Percentiles rank a stretch among this genome's conserved stretches.
Evolutionary conservation across 257 asterid species (phyloP).

Genomic region (Petunia secreta): DNA sequence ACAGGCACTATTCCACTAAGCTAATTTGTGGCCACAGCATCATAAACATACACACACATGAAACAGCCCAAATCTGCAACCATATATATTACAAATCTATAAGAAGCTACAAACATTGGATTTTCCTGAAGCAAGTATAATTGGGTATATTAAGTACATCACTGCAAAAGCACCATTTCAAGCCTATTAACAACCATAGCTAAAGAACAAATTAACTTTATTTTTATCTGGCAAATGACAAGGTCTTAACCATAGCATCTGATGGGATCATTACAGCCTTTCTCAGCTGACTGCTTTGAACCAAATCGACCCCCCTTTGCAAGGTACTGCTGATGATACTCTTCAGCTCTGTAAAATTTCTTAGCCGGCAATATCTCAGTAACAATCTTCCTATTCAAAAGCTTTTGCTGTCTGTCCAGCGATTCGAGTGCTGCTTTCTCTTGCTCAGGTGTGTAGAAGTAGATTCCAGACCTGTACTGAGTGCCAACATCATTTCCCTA

Average conservation of each 20-base stretch:
- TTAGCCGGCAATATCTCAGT: slow-evolving; percentile 85
- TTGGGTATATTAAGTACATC: not conserved
- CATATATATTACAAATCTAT: slow-evolving; percentile 2
- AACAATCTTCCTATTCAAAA: slow-evolving; percentile 67
- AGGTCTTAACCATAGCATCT: slow-evolving; percentile 73
- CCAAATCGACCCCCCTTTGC: slow-evolving; percentile 90
- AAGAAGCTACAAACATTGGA: not conserved
- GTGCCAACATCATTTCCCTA: slow-evolving; percentile 95
- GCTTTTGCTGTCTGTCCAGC: slow-evolving; percentile 67
- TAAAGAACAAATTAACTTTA: not conserved
- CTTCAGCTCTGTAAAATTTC: slow-evolving; percentile 91
- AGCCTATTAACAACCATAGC: not conserved
- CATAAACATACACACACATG: not conserved
- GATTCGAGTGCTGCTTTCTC: slow-evolving; percentile 79
- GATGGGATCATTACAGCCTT: slow-evolving; percentile 93
- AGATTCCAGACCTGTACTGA: slow-evolving; percentile 87
- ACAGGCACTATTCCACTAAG: not conserved
- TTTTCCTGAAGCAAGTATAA: not conserved
- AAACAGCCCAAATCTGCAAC: not conserved
- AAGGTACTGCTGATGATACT: slow-evolving; percentile 96
- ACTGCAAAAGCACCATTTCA: not conserved
- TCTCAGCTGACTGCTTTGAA: slow-evolving; percentile 64
- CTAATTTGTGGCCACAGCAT: not conserved
- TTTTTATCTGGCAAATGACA: not conserved
- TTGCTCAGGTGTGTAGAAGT: slow-evolving; percentile 87